These are phyloP conservation scores for Nitzschia palea DNA, from an alignment of 108 stramenopile species.

Conservation along the genomic window DNA sequence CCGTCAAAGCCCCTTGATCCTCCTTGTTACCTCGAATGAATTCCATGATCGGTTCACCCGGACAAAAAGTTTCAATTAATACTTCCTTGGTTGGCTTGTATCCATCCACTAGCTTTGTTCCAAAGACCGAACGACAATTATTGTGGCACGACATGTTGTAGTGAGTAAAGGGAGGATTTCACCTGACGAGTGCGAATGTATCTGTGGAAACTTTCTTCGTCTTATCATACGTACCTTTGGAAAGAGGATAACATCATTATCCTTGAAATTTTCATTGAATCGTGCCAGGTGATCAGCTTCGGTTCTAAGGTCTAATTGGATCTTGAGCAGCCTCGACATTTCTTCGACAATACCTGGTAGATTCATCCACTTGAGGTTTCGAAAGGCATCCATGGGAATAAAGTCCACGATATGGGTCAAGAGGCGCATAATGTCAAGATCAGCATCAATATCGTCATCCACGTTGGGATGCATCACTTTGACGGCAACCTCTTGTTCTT, in stretches of 20 bases:
- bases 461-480: constrained; percentile 70
- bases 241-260: constrained; percentile 32
- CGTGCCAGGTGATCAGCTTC: constrained; percentile 48
- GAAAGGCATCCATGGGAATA: constrained; percentile 21
- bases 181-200: no score
- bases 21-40: constrained; percentile 40
- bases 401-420: constrained; percentile 25
- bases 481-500: constrained; percentile 45
- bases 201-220: no score
- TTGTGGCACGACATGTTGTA: no score
- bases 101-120: constrained; percentile 35
- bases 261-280: constrained; percentile 50
- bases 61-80: constrained; percentile 51
- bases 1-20: constrained; percentile 22
- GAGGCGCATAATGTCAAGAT: constrained; percentile 59
- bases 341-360: constrained; percentile 51
- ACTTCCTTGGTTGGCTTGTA: constrained; percentile 29
- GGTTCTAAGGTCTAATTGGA: constrained; percentile 50
- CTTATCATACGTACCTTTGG: constrained; percentile 38
- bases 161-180: no score
- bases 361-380: constrained; percentile 49
- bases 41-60: constrained; percentile 45
- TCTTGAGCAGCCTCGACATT: constrained; percentile 37
- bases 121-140: no score
- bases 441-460: constrained; percentile 47